Base-by-base conservation (phyloP, 1,284 basidiomycete genomes). In the Puccinia hordei region DNA sequence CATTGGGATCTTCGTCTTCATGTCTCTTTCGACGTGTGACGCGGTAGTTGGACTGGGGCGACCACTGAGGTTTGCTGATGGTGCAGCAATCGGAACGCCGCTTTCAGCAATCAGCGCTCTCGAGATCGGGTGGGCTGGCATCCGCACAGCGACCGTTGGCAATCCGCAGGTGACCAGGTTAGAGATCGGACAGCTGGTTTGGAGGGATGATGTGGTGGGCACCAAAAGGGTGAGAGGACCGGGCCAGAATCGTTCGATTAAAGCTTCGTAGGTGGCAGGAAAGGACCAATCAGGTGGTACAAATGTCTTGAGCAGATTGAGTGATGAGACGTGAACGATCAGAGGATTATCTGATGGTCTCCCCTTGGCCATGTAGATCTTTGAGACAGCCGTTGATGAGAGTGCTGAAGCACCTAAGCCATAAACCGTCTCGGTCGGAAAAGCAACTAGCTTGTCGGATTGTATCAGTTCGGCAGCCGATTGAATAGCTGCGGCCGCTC, bases 371-470 rank as follows among this genome's bases (percentile, higher is more conserved):
- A 89, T 87, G 86, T 95, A 99, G 83, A 99, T 96, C 82, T 88
- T 89, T 0, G 88, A 85, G 3, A 90, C 89, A 10, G 95, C 94
- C 0, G 89, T 83, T 81, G 91, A 87, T 51, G 86, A 84, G 55
- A 95, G 87, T 0, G 95, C 95, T 53, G 92, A 88, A 0, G 94
- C 97, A 30, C 93, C 97, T 4, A 99, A 90, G 0, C 97, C 97
- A 85, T 99, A 99, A 30, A 99, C 97, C 0, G 97, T 99, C 87
- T 99, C 97, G 41, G 97, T 98, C 0, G 97, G 96, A 84, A 99
- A 94, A 0, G 92, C 95, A 57, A 99, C 93, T 19, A 87, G 85
- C 46, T 85, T 81, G 1, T 84, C 83, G 0, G 71, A 33, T 15
- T 66, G 81, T 1, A 87, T 82, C 27, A 84, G 82, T 13, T 71